Evolutionary conservation across 495 filamentous ascomycete genomes (phyloP), one percentile per base, ranked within the genome.

Genomic region (Melanomma pulvis-pyrius): DNA sequence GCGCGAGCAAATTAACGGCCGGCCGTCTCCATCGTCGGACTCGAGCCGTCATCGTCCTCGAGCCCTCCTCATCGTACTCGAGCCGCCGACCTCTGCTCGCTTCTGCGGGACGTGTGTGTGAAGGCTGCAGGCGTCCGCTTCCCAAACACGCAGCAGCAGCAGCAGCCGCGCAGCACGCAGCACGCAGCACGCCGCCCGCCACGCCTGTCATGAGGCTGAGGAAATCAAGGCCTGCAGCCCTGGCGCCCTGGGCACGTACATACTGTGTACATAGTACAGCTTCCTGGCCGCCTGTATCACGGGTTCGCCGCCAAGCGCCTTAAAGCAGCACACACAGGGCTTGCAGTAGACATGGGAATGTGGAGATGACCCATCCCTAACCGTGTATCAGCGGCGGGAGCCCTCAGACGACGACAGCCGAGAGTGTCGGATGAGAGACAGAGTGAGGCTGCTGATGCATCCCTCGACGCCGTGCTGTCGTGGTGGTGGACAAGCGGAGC

Each of bases 331-430:
- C 11, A 36, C 7, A 28, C 21, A 24, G 51, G 62, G 56, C 63
- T 66, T 60, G 63, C 63, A 66, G 55, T 59, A 50, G 61, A 28
- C 24, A 48, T 24, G 22, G 24, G 39, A 26, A 28, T 50, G 62
- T 59, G 53, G 62, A 65, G 21, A 65, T 65, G 62, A 65, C 54
- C 9, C 22, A 9, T 25, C 11, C 3, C 15, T 21, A 36, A 25
- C 26, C 36, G 54, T 36, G 8, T 8, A 12, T 25, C 12, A 54
- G 21, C 5, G 12, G 21, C 21, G 7, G 22, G 21, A 11, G 21
- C 21, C 12, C 11, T 32, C n/a, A 36, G 44, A 44, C 39, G 39
- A 15, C n/a, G n/a, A 7, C 17, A 44, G 17, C n/a, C 39, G 39
- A n/a, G 39, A 44, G 4, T 2, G 4, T 44, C 39, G 39, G 29